phyloP scores from a whole-genome alignment of 164 flowering plant species.

The Cinnamomum micranthum region DNA sequence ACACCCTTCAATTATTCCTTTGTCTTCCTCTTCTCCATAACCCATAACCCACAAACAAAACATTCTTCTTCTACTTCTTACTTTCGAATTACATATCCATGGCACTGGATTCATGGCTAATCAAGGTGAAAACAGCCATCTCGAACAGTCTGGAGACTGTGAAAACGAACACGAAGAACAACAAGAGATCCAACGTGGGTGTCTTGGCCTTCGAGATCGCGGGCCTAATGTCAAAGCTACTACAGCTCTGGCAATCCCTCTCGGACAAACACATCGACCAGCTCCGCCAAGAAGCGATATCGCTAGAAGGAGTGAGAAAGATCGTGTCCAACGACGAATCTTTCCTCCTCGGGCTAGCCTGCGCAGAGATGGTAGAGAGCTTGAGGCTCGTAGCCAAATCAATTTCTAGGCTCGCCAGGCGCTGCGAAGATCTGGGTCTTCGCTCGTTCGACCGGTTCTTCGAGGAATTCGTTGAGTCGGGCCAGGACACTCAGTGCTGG shows the following conservation, averaged over 20 bases:
- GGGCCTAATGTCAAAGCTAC: conserved; percentile 70
- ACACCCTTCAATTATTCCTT: background rate
- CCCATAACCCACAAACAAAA: background rate
- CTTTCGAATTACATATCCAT: background rate
- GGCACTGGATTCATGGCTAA: background rate
- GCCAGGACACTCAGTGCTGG: conserved; percentile 55
- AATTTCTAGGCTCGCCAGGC: conserved; percentile 37
- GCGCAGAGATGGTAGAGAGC: conserved; percentile 64
- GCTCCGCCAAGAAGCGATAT: conserved; percentile 43
- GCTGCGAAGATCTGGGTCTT: conserved; percentile 39
- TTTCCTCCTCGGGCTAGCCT: conserved; percentile 70
- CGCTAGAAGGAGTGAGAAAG: conserved; percentile 76
- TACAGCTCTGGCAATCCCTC: conserved; percentile 70
- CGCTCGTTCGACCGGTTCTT: conserved; percentile 40
- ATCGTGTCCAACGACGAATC: conserved; percentile 80
- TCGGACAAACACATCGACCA: conserved; percentile 52
- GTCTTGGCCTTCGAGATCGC: conserved; percentile 82
- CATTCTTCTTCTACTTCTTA: background rate
- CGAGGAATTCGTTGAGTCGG: conserved; percentile 50
- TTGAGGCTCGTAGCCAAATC: conserved; percentile 41
- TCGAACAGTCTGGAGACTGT: conserved; percentile 28
- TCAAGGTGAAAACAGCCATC: background rate
- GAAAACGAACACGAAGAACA: conserved; percentile 11
- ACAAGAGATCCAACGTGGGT: conserved; percentile 42
- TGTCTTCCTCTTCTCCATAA: background rate